Percentiles rank a stretch among this genome's conserved stretches.
Conservation (phyloP, 176 grass and related monocot species). For the Phoenix dactylifera region DNA sequence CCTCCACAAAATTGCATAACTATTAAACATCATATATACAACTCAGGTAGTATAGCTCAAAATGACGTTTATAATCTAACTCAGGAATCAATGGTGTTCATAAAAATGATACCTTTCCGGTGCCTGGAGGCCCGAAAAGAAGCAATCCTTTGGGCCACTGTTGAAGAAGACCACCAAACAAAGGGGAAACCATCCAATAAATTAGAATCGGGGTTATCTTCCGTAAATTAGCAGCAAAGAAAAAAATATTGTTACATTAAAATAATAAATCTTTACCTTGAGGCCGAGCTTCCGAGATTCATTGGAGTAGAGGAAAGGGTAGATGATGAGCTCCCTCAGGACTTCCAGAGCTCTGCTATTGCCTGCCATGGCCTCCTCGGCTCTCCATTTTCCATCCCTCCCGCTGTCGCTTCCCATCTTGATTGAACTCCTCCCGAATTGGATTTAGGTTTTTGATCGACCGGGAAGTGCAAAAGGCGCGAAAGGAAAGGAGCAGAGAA, state of each 20-base stretch:
- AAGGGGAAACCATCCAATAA: neutral
- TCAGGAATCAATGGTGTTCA: neutral
- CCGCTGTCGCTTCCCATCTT: too few relatives aligned
- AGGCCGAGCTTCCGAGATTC: slow-evolving; percentile 49
- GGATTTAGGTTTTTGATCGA: too few relatives aligned
- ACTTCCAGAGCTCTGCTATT: slow-evolving; percentile 44
- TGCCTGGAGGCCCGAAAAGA: slow-evolving; percentile 76
- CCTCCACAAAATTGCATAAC: too few relatives aligned
- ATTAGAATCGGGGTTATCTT: too few relatives aligned
- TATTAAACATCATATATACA: too few relatives aligned
- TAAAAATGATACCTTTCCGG: slow-evolving; percentile 65
- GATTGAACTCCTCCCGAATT: too few relatives aligned
- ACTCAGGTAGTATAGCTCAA: too few relatives aligned
- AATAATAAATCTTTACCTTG: slow-evolving; percentile 24
- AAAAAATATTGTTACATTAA: slow-evolving; percentile 2
- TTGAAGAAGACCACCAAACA: neutral
- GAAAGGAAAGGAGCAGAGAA: too few relatives aligned
- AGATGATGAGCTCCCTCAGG: slow-evolving; percentile 65
- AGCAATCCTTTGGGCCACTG: slow-evolving; percentile 90
- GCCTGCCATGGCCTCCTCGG: slow-evolving; percentile 55
- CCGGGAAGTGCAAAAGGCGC: too few relatives aligned
- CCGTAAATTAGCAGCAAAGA: neutral
- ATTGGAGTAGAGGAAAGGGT: slow-evolving; percentile 46
- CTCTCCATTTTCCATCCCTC: slow-evolving; percentile 16
- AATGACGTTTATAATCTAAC: too few relatives aligned